Evolutionary conservation across 1,139 yeast species (phyloP), one percentile per base, ranked within the genome.

Genomic region (Komagataea norvegica): DNA sequence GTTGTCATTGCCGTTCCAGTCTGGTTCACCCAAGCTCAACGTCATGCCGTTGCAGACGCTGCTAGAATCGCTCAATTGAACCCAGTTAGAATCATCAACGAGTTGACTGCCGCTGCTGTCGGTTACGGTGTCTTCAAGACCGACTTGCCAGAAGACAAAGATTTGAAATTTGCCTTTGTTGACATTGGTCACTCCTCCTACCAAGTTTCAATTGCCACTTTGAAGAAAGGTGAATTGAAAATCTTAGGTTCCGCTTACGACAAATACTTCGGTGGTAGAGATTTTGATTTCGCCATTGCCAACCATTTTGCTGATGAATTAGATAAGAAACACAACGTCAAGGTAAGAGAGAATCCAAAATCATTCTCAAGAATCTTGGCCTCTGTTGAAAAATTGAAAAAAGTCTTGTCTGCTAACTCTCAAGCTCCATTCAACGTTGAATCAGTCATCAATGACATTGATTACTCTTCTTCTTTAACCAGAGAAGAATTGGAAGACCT

Each of bases 71-170:
- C 98, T 46, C 96, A 96, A 47, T 77, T 91, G 61, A 91, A 91
- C 79, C 96, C 98, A 45, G 96, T 91, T 46, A 84, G 98, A 76
- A 80, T 91, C 52, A 95, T 91, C 56, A 91, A 91, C 64, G 98
- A 91, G 64, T 80, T 86, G 49, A 89, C 98, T 44, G 97, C 98
- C 46, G 98, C 98, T 44, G 97, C 96, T 53, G 96, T 93, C 51
- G 95, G 96, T 53, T 93, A 91, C 71, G 98, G 98, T 73, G 96
- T 91, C 46, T 91, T 91, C 81, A 89, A 91, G 77, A 79, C 85
- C 42, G 93, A 86, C 59, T 85, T 91, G 54, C 91, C 95, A 64
- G 96, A 87, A 65, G 94, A 84, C 55, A 84, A 82, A 65, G 83
- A 91, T 58, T 81, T 84, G 70, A 83, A 77, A 60, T 87, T 91